Percentiles rank a stretch among this genome's conserved stretches.
phyloP scores from a whole-genome alignment of 495 filamentous ascomycete species.

The Aspergillus diversus region DNA sequence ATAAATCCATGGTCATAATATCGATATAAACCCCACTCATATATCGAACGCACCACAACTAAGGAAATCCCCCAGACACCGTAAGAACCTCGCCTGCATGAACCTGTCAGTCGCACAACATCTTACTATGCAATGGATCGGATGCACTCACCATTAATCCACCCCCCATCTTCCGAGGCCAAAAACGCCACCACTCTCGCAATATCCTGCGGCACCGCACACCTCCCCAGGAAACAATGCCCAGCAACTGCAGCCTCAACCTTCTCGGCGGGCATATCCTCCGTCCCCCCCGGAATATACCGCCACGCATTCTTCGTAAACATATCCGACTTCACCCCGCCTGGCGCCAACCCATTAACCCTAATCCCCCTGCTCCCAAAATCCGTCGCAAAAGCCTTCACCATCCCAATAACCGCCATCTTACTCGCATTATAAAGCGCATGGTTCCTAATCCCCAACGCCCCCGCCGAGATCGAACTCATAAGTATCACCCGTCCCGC shows the following conservation, averaged over 20 bases:
- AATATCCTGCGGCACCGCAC: slow-evolving; percentile 1
- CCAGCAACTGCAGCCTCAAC: background rate
- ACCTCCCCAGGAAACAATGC: background rate
- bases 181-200: slow-evolving; percentile 4
- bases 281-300: background rate
- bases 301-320: background rate
- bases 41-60: too few relatives aligned
- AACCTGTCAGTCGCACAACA: background rate
- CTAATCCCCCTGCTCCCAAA: background rate
- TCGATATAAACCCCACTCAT: too few relatives aligned
- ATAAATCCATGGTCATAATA: too few relatives aligned
- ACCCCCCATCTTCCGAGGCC: background rate
- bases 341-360: background rate
- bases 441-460: background rate
- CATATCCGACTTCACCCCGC: background rate
- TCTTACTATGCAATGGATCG: too few relatives aligned
- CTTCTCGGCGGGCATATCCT: background rate
- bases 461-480: background rate
- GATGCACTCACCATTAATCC: slow-evolving; percentile 1
- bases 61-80: background rate
- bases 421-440: background rate
- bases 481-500: background rate
- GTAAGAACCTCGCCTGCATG: background rate
- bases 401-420: background rate
- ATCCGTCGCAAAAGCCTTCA: background rate